Evolutionary conservation across 2,329 filamentous ascomycete species (phyloP).

Genomic region (Scedosporium apiospermum): DNA sequence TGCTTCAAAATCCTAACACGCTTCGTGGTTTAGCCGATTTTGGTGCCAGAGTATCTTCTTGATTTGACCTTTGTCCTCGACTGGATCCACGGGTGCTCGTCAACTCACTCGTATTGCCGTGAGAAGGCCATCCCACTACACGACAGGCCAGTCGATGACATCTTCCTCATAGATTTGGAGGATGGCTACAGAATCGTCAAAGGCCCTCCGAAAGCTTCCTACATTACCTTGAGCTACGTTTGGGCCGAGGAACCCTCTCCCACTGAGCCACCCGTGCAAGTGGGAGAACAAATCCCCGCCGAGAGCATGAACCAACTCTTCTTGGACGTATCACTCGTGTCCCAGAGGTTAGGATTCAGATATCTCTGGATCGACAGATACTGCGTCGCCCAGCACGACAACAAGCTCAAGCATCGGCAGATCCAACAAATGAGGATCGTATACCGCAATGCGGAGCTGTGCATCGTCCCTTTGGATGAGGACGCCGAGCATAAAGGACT

Average conservation of each 20-base stretch:
- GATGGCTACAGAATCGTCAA: not conserved
- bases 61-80: not conserved
- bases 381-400: constrained; percentile 20
- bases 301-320: constrained; percentile 19
- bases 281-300: constrained; percentile 12
- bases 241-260: constrained; percentile 11
- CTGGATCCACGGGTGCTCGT: not conserved
- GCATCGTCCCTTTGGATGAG: not conserved
- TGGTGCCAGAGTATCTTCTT: not conserved
- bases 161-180: not conserved
- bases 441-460: constrained; percentile 1
- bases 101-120: not conserved
- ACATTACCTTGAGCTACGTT: constrained; percentile 27
- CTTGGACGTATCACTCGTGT: constrained; percentile 22
- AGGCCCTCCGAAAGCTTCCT: constrained; percentile 8
- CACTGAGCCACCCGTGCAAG: not conserved
- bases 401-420: constrained; percentile 14
- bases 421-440: constrained; percentile 3
- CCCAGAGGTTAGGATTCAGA: constrained; percentile 21
- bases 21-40: too few relatives aligned
- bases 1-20: not conserved
- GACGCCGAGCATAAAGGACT: not conserved
- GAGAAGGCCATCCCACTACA: not conserved
- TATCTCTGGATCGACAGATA: constrained; percentile 29
- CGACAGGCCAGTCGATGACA: not conserved